Evolutionary conservation across 2,329 filamentous ascomycete species (phyloP).

Genomic region (Stemphylium lycopersici): DNA sequence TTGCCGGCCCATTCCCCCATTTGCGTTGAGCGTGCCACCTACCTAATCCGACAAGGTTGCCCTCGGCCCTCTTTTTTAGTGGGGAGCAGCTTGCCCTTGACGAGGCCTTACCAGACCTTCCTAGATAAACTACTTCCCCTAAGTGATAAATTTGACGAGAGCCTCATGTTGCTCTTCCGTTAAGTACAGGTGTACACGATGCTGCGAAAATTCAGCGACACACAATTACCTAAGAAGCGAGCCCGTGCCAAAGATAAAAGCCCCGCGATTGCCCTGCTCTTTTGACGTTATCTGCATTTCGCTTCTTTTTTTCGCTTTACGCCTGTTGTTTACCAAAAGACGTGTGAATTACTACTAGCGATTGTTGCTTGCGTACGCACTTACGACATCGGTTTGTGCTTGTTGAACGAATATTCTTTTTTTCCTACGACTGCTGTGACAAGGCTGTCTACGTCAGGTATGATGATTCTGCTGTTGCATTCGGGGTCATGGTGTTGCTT

Average conservation of each 20-base stretch:
- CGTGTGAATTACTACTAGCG: not conserved
- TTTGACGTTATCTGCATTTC: slow-evolving; percentile 1
- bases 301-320: not conserved
- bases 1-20: not conserved
- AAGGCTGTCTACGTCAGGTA: not conserved
- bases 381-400: not conserved
- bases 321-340: not conserved
- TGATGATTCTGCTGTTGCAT: not conserved
- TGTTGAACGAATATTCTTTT: not conserved
- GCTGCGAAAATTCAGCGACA: slow-evolving; percentile 29
- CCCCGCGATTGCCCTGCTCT: slow-evolving; percentile 22
- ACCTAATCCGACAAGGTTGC: slow-evolving; percentile 24
- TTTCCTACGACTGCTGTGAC: not conserved
- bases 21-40: slow-evolving; percentile 11
- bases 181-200: slow-evolving; percentile 45
- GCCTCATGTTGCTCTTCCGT: slow-evolving; percentile 31
- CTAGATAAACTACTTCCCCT: slow-evolving; percentile 35
- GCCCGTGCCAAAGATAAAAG: slow-evolving; percentile 38
- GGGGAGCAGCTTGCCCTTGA: slow-evolving; percentile 19
- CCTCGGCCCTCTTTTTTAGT: slow-evolving; percentile 29
- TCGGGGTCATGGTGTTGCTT: not conserved
- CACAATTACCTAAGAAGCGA: slow-evolving; percentile 46
- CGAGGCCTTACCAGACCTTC: slow-evolving; percentile 16
- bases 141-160: slow-evolving; percentile 36
- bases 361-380: not conserved